phyloP scores from a whole-genome alignment of 768 basidiomycete genomes.

The Tricholoma bakamatsutake region DNA sequence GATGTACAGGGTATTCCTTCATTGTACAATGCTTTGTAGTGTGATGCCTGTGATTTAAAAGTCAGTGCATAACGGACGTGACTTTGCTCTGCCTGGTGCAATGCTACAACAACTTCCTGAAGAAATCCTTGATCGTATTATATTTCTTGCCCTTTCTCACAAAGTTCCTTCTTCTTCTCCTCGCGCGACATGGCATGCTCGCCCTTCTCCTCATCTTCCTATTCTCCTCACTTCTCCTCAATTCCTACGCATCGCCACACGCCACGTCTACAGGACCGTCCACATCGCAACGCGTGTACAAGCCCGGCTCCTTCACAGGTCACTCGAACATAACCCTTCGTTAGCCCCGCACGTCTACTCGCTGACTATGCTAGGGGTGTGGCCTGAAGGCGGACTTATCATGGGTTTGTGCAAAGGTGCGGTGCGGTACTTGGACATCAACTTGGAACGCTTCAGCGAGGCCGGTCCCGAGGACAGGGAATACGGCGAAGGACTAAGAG shows the following conservation, averaged over 20 bases:
- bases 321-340: conserved; percentile 30
- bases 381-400: conserved; percentile 32
- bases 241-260: conserved; percentile 52
- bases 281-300: conserved; percentile 36
- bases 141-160: conserved; percentile 14
- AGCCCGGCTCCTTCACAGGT: conserved; percentile 31
- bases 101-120: conserved; percentile 18
- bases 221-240: conserved; percentile 45
- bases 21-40: no score
- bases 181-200: conserved; percentile 19
- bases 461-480: conserved; percentile 20
- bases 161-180: background rate
- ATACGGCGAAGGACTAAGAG: conserved; percentile 37
- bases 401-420: conserved; percentile 21
- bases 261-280: conserved; percentile 51
- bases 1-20: no score
- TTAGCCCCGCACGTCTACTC: conserved; percentile 36
- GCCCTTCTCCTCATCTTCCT: conserved; percentile 24
- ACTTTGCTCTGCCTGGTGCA: background rate
- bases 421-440: conserved; percentile 30
- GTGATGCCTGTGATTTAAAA: no score
- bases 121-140: conserved; percentile 42
- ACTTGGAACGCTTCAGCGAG: conserved; percentile 25
- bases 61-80: no score
- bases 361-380: conserved; percentile 37